Evolutionary conservation across 2,329 filamentous ascomycete species (phyloP).

Genomic region (Aspergillus ruber): DNA sequence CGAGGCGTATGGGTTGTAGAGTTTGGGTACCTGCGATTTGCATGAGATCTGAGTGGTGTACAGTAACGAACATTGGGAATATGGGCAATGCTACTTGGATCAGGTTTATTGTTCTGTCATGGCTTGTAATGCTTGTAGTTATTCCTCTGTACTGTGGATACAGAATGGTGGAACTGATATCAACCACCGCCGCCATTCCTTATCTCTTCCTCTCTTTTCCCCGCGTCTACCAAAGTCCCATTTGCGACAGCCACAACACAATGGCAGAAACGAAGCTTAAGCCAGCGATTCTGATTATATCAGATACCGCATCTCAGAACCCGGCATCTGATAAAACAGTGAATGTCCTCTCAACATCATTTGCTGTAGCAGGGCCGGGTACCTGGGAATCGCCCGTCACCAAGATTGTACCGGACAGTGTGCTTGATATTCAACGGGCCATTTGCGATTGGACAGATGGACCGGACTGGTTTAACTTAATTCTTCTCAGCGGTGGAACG

Average conservation of each 20-base stretch:
- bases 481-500: slow-evolving; percentile 87
- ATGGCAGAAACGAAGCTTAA: slow-evolving; percentile 46
- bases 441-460: slow-evolving; percentile 68
- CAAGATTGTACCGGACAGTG: slow-evolving; percentile 73
- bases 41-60: slow-evolving; percentile 16
- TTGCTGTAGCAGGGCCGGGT: slow-evolving; percentile 58
- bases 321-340: slow-evolving; percentile 71
- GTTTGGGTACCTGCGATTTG: slow-evolving; percentile 18
- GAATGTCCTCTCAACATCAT: slow-evolving; percentile 59
- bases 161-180: neutral
- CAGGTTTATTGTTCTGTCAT: neutral
- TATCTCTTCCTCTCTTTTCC: slow-evolving; percentile 1
- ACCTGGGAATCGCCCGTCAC: slow-evolving; percentile 66
- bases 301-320: slow-evolving; percentile 79
- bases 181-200: neutral
- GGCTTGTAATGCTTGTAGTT: neutral
- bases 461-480: slow-evolving; percentile 59
- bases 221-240: neutral
- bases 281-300: slow-evolving; percentile 77
- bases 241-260: slow-evolving; percentile 3
- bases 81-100: neutral
- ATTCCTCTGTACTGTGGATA: neutral
- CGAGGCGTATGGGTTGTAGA: slow-evolving; percentile 33
- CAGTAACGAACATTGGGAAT: slow-evolving; percentile 20
- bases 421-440: slow-evolving; percentile 65